Conservation (phyloP, 768 basidiomycete species). For the Macrolepiota fuliginosa region DNA sequence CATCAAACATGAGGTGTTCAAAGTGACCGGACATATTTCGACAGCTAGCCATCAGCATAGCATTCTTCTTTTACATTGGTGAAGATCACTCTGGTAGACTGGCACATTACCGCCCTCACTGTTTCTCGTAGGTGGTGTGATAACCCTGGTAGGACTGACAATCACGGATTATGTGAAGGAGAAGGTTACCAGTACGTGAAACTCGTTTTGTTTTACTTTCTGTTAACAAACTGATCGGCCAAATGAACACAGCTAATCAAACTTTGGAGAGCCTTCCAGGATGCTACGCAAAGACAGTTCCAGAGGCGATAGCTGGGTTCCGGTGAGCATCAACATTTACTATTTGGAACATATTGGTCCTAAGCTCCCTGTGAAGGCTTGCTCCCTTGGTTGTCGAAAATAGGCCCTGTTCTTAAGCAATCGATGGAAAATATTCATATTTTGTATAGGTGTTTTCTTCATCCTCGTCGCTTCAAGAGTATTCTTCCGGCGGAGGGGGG, state of each 20-base stretch:
- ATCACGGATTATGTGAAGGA: slow-evolving; percentile 26
- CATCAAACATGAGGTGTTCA: neutral
- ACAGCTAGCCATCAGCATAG: slow-evolving; percentile 16
- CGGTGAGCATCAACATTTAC: slow-evolving; percentile 17
- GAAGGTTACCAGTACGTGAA: slow-evolving; percentile 21
- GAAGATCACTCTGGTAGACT: too few relatives aligned
- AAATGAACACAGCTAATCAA: slow-evolving; percentile 16
- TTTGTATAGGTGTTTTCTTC: slow-evolving; percentile 27
- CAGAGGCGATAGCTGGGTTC: slow-evolving; percentile 25
- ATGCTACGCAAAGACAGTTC: slow-evolving; percentile 26
- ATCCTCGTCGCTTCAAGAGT: slow-evolving; percentile 22
- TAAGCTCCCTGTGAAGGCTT: slow-evolving; percentile 17
- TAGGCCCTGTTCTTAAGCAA: too few relatives aligned
- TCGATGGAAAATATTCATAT: too few relatives aligned
- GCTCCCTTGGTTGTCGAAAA: slow-evolving; percentile 26
- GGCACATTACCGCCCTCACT: neutral
- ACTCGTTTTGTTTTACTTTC: neutral
- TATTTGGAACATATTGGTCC: too few relatives aligned
- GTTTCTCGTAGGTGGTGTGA: slow-evolving; percentile 18
- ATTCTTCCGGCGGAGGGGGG: slow-evolving; percentile 23
- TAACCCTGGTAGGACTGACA: slow-evolving; percentile 21
- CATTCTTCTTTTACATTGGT: slow-evolving; percentile 26
- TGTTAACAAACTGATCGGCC: neutral
- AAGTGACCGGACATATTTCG: neutral
- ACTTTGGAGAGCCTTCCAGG: slow-evolving; percentile 21